Evolutionary conservation across 306 rosid species (phyloP), one percentile per base, ranked within the genome.

Genomic region (Aeschynomene evenia): DNA sequence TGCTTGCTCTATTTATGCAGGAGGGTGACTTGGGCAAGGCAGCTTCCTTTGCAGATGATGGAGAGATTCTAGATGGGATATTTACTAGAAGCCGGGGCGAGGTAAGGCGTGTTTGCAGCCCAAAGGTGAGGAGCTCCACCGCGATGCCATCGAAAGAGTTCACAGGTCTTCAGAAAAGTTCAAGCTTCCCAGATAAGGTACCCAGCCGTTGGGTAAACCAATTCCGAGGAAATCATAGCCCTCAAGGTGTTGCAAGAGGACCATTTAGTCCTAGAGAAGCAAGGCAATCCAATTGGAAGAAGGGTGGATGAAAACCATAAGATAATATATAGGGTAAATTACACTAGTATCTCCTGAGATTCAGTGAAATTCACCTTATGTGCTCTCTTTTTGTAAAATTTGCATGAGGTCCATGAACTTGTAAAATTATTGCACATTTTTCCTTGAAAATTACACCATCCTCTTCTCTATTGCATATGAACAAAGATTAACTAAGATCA

Each of bases 71-170:
- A 4, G 88, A 87, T 69, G 91, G 79, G 56, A 75, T 85, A 14
- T 26, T 83, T 5, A 87, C 91, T 3, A 63, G 86, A 78, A 76
- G 96, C 81, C 84, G 93, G 12, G 93, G 89, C 1, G 94, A 90
- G 89, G 58, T 87, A 40, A 74, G 73, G 51, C 87, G 52, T 23
- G 72, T 79, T n/a, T 76, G 83, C 85, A 90, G 88, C 80, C 76
- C 72, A 22, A 84, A 70, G 83, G 15, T 81, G 20, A 31, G 66
- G 39, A 85, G 76, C 71, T 82, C 85, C 53, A 57, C 71, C 28
- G 29, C 76, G 73, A 79, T 64, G 29, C 75, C 77, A 24, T 66
- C 81, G 63, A 68, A 52, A 66, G 87, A 81, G 52, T 36, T 79
- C 8, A 48, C 56, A 50, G 65, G 22, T 73, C 33, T 66, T 21